These are phyloP conservation scores for Clavispora vitiphila DNA, from an alignment of 805 yeast species.

Conservation along the genomic window DNA sequence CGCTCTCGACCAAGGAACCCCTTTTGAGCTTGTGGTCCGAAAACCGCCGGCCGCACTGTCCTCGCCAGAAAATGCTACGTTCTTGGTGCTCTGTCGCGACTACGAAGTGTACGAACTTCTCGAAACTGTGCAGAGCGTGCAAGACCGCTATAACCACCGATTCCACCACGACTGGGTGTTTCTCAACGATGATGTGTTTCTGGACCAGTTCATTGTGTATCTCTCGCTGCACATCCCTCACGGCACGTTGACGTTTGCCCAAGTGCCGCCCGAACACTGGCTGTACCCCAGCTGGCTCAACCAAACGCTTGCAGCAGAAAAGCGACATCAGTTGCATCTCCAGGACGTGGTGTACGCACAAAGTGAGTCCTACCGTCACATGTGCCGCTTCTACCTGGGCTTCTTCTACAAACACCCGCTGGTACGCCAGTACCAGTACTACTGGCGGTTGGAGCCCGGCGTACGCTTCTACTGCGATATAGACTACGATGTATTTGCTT, in stretches of 20 bases:
- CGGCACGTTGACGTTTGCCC: conserved; percentile 60
- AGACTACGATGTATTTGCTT: conserved; percentile 56
- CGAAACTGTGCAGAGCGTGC: conserved; percentile 56
- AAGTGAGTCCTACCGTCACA: conserved; percentile 60
- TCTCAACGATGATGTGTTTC: conserved; percentile 63
- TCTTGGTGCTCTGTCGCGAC: conserved; percentile 69
- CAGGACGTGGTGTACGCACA: conserved; percentile 50
- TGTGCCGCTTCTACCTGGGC: conserved; percentile 45
- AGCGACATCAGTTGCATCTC: conserved; percentile 15
- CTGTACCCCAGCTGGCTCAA: conserved; percentile 64
- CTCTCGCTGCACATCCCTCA: conserved; percentile 46
- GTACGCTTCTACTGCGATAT: conserved; percentile 58
- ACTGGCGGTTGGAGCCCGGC: conserved; percentile 77
- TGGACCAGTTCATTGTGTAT: conserved; percentile 46
- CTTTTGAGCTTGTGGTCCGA: neutral
- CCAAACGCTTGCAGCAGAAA: conserved; percentile 25
- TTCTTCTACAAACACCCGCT: conserved; percentile 61
- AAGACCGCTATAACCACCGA: conserved; percentile 58
- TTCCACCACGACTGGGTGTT: conserved; percentile 78
- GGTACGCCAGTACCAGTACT: conserved; percentile 56
- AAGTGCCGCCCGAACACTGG: conserved; percentile 63
- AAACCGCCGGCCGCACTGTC: neutral
- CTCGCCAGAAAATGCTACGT: conserved; percentile 53
- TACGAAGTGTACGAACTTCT: conserved; percentile 53
- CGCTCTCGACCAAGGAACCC: neutral